A percentile compares a stretch with the other conserved stretches of the same genome.
Conservation (phyloP, 164 flowering plant genomes). For the Kingdonia uniflora region DNA sequence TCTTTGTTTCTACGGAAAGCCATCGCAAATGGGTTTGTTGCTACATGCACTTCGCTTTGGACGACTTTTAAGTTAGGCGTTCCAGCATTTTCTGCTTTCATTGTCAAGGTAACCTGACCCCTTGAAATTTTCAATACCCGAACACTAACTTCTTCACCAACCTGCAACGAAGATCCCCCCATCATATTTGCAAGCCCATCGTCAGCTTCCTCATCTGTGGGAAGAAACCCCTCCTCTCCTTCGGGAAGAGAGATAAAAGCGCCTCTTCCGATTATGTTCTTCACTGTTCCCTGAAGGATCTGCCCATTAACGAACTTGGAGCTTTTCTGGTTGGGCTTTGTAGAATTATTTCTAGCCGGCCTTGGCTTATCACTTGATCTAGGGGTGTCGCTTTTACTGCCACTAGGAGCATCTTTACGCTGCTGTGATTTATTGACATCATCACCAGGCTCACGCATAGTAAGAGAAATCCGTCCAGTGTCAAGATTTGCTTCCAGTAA, state of each 20-base stretch:
- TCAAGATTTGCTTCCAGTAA: constrained; percentile 66
- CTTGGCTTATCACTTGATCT: constrained; percentile 28
- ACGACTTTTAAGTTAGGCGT: constrained; percentile 22
- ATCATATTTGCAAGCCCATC: constrained; percentile 42
- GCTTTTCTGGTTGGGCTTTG: constrained; percentile 34
- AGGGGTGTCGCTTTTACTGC: background rate
- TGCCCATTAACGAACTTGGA: constrained; percentile 77
- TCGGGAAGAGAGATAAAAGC: constrained; percentile 85
- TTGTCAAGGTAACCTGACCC: constrained; percentile 78
- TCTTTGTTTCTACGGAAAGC: constrained; percentile 80
- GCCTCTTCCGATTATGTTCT: constrained; percentile 64
- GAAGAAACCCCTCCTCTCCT: constrained; percentile 92
- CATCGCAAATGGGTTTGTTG: constrained; percentile 77
- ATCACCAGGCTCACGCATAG: constrained; percentile 64
- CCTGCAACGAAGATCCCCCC: constrained; percentile 57
- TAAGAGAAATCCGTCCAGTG: constrained; percentile 68
- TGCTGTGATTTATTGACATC: constrained; percentile 36
- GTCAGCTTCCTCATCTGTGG: constrained; percentile 62
- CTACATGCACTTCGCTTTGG: constrained; percentile 49
- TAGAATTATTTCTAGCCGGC: constrained; percentile 30
- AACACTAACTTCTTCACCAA: constrained; percentile 77
- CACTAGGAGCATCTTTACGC: constrained; percentile 26
- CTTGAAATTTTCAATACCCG: constrained; percentile 63
- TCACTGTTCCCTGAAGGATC: constrained; percentile 74
- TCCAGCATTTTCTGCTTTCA: constrained; percentile 64